Percentiles rank a stretch among this genome's conserved stretches.
Conservation (phyloP, 2,329 filamentous ascomycete genomes). For the Penicillium italicum region DNA sequence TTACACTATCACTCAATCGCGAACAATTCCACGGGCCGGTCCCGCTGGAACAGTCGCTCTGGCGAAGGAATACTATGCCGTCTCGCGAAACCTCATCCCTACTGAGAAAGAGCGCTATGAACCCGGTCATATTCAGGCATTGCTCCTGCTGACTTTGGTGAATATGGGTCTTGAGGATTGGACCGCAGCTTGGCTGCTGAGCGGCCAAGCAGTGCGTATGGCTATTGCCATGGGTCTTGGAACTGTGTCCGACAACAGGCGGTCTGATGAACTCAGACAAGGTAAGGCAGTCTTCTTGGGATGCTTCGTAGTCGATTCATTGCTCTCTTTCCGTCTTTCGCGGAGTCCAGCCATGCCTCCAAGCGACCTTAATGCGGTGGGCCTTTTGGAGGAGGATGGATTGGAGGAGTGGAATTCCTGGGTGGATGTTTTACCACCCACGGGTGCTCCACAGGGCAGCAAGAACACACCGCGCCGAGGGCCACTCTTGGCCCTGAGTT, state of each 20-base stretch:
- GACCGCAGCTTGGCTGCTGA: slow-evolving; percentile 52
- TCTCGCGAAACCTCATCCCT: slow-evolving; percentile 39
- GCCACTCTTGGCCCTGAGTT: slow-evolving; percentile 48
- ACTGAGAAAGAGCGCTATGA: slow-evolving; percentile 40
- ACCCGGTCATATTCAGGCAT: slow-evolving; percentile 44
- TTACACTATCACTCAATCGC: slow-evolving; percentile 39
- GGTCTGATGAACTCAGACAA: slow-evolving; percentile 33
- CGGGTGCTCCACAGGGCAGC: slow-evolving; percentile 25
- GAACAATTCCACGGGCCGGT: slow-evolving; percentile 14
- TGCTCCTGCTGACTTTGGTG: slow-evolving; percentile 48
- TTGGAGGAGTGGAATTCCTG: slow-evolving; percentile 73
- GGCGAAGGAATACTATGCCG: slow-evolving; percentile 35
- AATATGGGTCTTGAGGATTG: slow-evolving; percentile 48
- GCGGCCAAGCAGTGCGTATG: slow-evolving; percentile 52
- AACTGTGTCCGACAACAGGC: slow-evolving; percentile 24
- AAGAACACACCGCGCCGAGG: slow-evolving; percentile 34
- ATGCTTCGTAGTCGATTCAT: slow-evolving; percentile 53
- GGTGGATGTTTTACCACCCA: slow-evolving; percentile 48
- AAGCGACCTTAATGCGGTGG: slow-evolving; percentile 48
- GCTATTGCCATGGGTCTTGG: slow-evolving; percentile 40
- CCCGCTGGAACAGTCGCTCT: slow-evolving; percentile 20
- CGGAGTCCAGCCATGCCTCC: slow-evolving; percentile 45
- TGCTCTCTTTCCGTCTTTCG: slow-evolving; percentile 49
- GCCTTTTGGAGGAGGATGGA: slow-evolving; percentile 60
- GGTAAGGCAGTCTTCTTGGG: slow-evolving; percentile 48